Conservation (phyloP, 768 basidiomycete species). For the Boletus reticulatus region DNA sequence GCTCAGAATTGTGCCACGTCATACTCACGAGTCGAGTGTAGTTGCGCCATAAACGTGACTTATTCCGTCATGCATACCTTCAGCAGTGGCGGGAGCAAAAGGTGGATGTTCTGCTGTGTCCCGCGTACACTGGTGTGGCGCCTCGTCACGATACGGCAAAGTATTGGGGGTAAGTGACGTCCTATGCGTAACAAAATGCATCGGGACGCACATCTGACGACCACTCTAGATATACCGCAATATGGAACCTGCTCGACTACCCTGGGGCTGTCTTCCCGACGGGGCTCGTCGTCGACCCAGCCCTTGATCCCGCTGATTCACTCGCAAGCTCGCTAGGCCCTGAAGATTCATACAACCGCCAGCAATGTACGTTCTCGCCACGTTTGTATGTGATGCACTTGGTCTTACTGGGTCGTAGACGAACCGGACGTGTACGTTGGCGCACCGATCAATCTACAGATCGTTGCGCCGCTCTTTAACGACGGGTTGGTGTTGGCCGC, state of each 20-base stretch:
- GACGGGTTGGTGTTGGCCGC: conserved; percentile 29
- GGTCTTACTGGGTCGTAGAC: conserved; percentile 15
- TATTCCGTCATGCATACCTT: conserved; percentile 33
- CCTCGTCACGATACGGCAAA: conserved; percentile 35
- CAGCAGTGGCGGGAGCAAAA: conserved; percentile 38
- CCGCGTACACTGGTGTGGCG: conserved; percentile 36
- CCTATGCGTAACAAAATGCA: background rate
- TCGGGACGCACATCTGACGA: background rate
- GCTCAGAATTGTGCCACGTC: background rate
- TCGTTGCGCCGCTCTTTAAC: conserved; percentile 24
- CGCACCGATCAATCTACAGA: conserved; percentile 21
- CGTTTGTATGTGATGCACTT: too few species aligned
- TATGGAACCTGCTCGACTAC: conserved; percentile 46
- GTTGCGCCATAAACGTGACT: conserved; percentile 33
- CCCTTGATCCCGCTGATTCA: conserved; percentile 19
- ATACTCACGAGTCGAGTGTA: conserved; percentile 7
- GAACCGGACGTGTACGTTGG: conserved; percentile 16
- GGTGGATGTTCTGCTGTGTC: conserved; percentile 41
- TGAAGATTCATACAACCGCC: conserved; percentile 20
- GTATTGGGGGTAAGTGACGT: conserved; percentile 30
- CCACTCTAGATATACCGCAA: conserved; percentile 34
- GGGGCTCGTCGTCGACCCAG: conserved; percentile 31
- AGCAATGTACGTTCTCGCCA: conserved; percentile 15
- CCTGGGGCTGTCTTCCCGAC: conserved; percentile 44
- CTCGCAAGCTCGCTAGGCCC: conserved; percentile 10